Conservation (phyloP, 768 basidiomycete species). For the Vararia minispora region DNA sequence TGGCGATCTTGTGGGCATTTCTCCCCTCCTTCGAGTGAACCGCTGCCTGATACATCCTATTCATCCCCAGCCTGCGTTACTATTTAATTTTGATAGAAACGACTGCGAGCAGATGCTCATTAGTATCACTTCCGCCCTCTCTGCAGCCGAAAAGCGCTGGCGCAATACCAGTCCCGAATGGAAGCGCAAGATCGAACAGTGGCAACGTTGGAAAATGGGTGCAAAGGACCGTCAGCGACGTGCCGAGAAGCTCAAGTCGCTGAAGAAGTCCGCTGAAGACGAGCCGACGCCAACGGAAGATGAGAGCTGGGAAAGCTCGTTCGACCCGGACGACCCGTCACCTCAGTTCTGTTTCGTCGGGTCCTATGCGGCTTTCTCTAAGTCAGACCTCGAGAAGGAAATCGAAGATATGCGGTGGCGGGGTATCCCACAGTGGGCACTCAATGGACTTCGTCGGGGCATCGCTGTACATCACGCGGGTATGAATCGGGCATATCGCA, state of each 20-base stretch:
- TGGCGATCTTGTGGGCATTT: slow-evolving; percentile 39
- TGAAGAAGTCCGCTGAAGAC: slow-evolving; percentile 24
- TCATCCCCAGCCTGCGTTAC: slow-evolving; percentile 42
- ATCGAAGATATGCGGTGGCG: slow-evolving; percentile 28
- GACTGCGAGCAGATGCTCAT: slow-evolving; percentile 45
- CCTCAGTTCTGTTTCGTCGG: slow-evolving; percentile 52
- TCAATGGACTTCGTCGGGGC: slow-evolving; percentile 41
- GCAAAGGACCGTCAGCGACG: slow-evolving; percentile 38
- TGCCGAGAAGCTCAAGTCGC: slow-evolving; percentile 29
- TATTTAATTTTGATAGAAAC: slow-evolving; percentile 56
- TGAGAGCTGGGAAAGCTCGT: slow-evolving; percentile 38
- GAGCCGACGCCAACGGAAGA: slow-evolving; percentile 13
- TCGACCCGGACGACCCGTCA: slow-evolving; percentile 47
- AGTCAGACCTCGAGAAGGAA: slow-evolving; percentile 37
- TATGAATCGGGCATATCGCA: slow-evolving; percentile 52
- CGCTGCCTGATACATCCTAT: neutral
- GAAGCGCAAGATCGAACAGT: slow-evolving; percentile 38
- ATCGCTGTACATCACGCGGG: slow-evolving; percentile 63
- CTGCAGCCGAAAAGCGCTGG: slow-evolving; percentile 39
- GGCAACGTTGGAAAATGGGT: slow-evolving; percentile 35
- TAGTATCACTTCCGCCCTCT: slow-evolving; percentile 25
- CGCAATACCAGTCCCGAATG: slow-evolving; percentile 32
- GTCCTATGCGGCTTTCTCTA: slow-evolving; percentile 28
- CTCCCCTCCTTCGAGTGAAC: neutral
- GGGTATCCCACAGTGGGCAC: slow-evolving; percentile 29